A percentile compares a stretch with the other conserved stretches of the same genome.
phyloP scores from a whole-genome alignment of 73 alveolate genomes.

The Paramecium sonneborni region DNA sequence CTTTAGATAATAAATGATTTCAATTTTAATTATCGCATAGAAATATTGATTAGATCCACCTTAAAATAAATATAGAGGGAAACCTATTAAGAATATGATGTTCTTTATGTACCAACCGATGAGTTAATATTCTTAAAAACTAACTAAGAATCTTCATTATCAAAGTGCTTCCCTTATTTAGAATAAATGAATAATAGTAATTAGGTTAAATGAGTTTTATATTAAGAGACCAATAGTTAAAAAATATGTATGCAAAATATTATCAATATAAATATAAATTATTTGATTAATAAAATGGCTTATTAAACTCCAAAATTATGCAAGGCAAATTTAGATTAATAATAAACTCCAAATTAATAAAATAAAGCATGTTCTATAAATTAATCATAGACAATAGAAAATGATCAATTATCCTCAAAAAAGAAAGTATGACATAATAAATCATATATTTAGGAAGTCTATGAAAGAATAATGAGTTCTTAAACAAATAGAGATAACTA shows the following conservation, averaged over 20 bases:
- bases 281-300: not conserved
- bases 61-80: not conserved
- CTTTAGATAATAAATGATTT: not conserved
- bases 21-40: not conserved
- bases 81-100: not conserved
- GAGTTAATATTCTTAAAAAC: not conserved
- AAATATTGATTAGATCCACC: not conserved
- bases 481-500: not conserved
- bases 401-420: not conserved
- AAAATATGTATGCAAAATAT: not conserved
- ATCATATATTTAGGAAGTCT: not conserved
- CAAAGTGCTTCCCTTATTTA: not conserved
- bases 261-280: not conserved
- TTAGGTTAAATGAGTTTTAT: not conserved
- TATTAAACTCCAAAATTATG: not conserved
- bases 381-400: not conserved
- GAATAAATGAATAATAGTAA: not conserved
- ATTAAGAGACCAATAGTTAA: not conserved
- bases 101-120: not conserved
- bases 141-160: not conserved
- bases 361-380: not conserved
- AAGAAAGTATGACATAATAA: not conserved
- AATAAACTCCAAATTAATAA: not conserved
- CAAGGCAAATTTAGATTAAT: not conserved
- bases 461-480: not conserved